Base-by-base conservation (phyloP, 2,329 filamentous ascomycete genomes). In the Davidsoniella neocaledoniae region DNA sequence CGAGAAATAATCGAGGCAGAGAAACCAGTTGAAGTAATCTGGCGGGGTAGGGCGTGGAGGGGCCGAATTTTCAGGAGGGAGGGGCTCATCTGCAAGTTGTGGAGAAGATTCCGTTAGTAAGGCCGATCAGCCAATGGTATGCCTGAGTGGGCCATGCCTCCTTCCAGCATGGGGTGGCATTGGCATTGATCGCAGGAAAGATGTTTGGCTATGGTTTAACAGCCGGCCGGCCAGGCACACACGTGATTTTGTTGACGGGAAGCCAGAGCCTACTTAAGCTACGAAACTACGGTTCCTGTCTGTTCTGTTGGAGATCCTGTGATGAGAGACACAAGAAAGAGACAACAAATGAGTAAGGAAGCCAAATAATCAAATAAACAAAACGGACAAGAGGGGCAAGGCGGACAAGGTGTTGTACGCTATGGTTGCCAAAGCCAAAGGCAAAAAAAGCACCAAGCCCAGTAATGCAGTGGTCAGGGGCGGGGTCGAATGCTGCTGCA, bases 51-150 rank as follows among this genome's bases (percentile, higher is more conserved):
- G 48, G 51, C 33, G 41, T 45, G 42, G 65, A 67, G 65, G 65
- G 65, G 65, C 66, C 62, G 63, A 58, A 67, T 52, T 50, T 54
- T 53, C 43, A 54, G 58, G 60, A 68, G 60, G 55, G 64, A 63
- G 61, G 65, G 64, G 63, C 65, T 66, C 66, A 68, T 68, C 63
- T 64, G 67, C 62, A 61, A 58, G 61, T 64, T 49, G 51, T 67
- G 59, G 64, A 66, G 63, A 64, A 64, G 62, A 58, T 46, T 48
- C 56, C 54, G 62, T 67, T 66, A 67, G 65, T 59, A 59, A 60
- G 55, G 53, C 45, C 53, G 52, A 42, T 48, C 33, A 25, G 51
- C 48, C 64, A 56, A 50, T 54, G 54, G 55, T 53, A 57, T 57
- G 55, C 53, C 50, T 17, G 36, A 43, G 48, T 49, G 44, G 52